phyloP scores from a whole-genome alignment of 106 monocot genomes.

The Dactylorhiza incarnata region DNA sequence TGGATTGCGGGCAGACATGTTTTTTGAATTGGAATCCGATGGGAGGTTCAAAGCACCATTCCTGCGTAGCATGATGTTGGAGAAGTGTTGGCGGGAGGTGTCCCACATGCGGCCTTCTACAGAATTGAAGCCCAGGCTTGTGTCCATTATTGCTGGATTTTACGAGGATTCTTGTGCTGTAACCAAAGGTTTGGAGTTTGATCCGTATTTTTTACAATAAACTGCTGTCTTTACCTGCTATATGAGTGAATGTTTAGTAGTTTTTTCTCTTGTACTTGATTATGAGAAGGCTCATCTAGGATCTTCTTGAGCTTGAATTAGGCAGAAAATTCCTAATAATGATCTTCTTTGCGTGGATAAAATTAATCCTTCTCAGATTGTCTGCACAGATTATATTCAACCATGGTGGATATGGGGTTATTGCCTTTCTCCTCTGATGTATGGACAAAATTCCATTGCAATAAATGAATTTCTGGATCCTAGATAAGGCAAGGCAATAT shows the following conservation, averaged over 20 bases:
- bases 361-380: not conserved
- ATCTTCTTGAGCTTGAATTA: too few relatives aligned
- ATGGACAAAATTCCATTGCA: conserved; percentile 55
- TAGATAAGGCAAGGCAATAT: conserved; percentile 45
- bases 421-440: conserved; percentile 70
- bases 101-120: conserved; percentile 85
- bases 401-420: conserved; percentile 74
- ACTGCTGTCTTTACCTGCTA: too few relatives aligned
- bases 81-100: conserved; percentile 75
- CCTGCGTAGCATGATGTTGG: conserved; percentile 50
- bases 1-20: conserved; percentile 81
- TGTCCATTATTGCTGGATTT: conserved; percentile 77
- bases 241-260: too few relatives aligned
- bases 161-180: conserved; percentile 88
- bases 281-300: too few relatives aligned
- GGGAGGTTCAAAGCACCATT: conserved; percentile 65
- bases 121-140: conserved; percentile 76
- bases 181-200: conserved; percentile 49
- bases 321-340: too few relatives aligned
- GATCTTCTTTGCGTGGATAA: too few relatives aligned
- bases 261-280: too few relatives aligned
- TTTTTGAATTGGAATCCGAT: conserved; percentile 58
- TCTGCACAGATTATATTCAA: conserved; percentile 46
- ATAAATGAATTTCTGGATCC: conserved; percentile 70
- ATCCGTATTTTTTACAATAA: not conserved